phyloP scores from a whole-genome alignment of 1,284 basidiomycete genomes.

The Irpex rosettiformis region DNA sequence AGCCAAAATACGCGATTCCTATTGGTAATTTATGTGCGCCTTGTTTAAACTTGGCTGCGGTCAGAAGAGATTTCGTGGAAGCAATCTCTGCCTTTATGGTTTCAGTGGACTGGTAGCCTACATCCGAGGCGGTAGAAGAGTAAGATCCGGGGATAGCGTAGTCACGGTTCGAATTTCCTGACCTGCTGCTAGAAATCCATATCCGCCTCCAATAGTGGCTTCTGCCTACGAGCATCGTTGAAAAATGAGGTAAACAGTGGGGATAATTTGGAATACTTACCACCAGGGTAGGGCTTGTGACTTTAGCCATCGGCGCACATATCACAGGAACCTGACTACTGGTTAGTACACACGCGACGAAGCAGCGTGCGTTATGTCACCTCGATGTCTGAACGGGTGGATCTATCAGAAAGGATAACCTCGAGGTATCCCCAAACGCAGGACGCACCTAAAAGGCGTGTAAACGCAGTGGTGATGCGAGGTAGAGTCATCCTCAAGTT shows the following conservation, averaged over 20 bases:
- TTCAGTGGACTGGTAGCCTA: conserved; percentile 45
- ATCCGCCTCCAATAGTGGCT: conserved; percentile 61
- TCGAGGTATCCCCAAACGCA: neutral
- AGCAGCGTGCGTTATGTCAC: neutral
- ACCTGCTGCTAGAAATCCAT: conserved; percentile 68
- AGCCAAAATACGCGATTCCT: conserved; percentile 71
- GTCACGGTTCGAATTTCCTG: conserved; percentile 9
- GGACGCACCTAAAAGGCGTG: conserved; percentile 27
- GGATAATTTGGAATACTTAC: conserved; percentile 22
- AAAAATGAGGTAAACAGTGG: neutral
- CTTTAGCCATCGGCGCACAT: conserved; percentile 65
- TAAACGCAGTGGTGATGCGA: conserved; percentile 33
- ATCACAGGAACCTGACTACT: conserved; percentile 56
- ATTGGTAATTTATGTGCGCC: conserved; percentile 46
- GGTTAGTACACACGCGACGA: conserved; percentile 31
- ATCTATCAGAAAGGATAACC: neutral
- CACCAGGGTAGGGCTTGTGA: conserved; percentile 58
- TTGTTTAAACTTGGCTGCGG: conserved; percentile 19
- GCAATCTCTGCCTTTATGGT: conserved; percentile 45
- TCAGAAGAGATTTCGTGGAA: conserved; percentile 40
- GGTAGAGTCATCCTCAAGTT: conserved; percentile 8
- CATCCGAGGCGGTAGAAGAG: neutral
- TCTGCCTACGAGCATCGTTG: conserved; percentile 29
- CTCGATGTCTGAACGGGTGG: conserved; percentile 6
- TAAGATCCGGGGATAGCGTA: neutral